Percentiles rank a stretch among this genome's conserved stretches.
These are phyloP conservation scores for Dicorynia guianensis DNA, from an alignment of 306 rosid genomes.

Conservation along the genomic window DNA sequence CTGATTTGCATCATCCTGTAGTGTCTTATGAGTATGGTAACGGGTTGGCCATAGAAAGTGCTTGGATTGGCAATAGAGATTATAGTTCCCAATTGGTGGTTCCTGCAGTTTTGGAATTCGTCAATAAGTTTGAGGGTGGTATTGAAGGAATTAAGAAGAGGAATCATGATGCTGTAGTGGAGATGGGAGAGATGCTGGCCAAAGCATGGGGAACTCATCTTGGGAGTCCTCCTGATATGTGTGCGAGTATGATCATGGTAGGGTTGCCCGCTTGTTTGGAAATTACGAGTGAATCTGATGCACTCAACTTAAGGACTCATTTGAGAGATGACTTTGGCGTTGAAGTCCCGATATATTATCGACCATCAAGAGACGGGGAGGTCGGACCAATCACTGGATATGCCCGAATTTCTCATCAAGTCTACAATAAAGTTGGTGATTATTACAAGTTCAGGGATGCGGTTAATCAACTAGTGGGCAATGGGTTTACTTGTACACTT, in stretches of 20 bases:
- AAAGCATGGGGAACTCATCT: constrained; percentile 69
- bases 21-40: constrained; percentile 80
- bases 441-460: constrained; percentile 64
- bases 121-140: constrained; percentile 70
- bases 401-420: constrained; percentile 72
- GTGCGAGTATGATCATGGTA: constrained; percentile 72
- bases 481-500: constrained; percentile 59
- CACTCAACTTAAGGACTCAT: constrained; percentile 54
- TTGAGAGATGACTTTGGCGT: constrained; percentile 58
- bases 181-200: constrained; percentile 72
- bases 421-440: constrained; percentile 66
- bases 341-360: constrained; percentile 68
- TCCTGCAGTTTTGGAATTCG: constrained; percentile 63
- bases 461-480: constrained; percentile 57
- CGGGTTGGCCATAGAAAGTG: constrained; percentile 73
- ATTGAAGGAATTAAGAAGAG: constrained; percentile 71
- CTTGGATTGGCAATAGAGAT: constrained; percentile 80
- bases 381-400: constrained; percentile 56
- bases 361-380: constrained; percentile 56
- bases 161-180: constrained; percentile 63
- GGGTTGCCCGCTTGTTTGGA: constrained; percentile 70
- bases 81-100: constrained; percentile 73
- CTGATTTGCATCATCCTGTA: constrained; percentile 70
- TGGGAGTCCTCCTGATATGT: constrained; percentile 72
- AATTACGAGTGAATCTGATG: constrained; percentile 57